A percentile compares a stretch with the other conserved stretches of the same genome.
Conservation (phyloP, 768 basidiomycete species). For the Cubamyces lactineus region DNA sequence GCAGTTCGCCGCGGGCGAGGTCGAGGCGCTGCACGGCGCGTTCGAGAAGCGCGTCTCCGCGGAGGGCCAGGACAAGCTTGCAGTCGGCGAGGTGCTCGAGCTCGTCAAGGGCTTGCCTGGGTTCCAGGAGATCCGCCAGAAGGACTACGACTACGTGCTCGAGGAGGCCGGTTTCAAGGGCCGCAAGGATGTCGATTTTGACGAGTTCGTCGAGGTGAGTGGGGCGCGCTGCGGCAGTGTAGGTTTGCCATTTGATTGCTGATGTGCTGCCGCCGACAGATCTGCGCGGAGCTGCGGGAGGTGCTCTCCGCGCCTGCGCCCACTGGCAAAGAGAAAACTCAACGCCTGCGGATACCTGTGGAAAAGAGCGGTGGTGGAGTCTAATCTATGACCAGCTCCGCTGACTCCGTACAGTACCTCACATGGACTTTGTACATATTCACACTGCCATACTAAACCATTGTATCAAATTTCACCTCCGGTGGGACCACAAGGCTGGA, state of each 20-base stretch:
- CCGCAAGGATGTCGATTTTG: constrained; percentile 65
- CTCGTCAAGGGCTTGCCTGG: constrained; percentile 41
- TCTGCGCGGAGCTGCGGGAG: constrained; percentile 76
- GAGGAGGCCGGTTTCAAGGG: constrained; percentile 70
- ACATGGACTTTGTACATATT: not conserved
- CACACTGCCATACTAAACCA: not conserved
- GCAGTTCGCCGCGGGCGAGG: constrained; percentile 57
- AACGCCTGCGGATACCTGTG: constrained; percentile 53
- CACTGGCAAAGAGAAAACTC: constrained; percentile 36
- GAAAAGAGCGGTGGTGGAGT: constrained; percentile 59
- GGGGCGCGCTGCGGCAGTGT: not conserved
- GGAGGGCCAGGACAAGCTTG: constrained; percentile 40
- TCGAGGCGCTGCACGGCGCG: constrained; percentile 43
- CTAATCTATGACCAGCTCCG: constrained; percentile 23
- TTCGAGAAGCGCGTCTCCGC: constrained; percentile 38
- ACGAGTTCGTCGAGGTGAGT: constrained; percentile 87
- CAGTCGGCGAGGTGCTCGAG: constrained; percentile 39
- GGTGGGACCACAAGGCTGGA: not conserved
- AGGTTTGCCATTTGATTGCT: constrained; percentile 4
- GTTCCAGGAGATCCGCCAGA: constrained; percentile 61
- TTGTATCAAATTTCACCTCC: not conserved
- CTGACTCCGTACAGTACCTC: not conserved
- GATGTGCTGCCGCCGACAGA: constrained; percentile 41
- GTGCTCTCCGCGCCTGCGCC: constrained; percentile 50
- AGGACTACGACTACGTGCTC: constrained; percentile 77